Base-by-base conservation (phyloP, 345 rosid genomes). In the Draba incana region DNA sequence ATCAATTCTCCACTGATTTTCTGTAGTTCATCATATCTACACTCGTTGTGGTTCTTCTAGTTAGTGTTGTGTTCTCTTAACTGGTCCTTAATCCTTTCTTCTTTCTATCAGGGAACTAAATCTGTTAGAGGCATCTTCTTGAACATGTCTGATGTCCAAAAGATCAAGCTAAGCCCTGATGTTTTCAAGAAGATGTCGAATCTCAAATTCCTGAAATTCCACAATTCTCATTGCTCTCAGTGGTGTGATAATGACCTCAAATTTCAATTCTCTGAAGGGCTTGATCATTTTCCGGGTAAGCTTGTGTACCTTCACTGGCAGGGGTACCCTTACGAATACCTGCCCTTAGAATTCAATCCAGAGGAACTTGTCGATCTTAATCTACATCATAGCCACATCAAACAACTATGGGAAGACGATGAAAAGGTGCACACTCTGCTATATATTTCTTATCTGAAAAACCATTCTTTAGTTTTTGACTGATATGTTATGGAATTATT, bases 301-400 rank as follows among this genome's bases (percentile, higher is more conserved):
- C 62, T 79, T 25, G 63, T 71, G 27, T 74, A 63, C 57, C 77
- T 82, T 42, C 48, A 67, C 4, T 76, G 81, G 84, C 58, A n/a
- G 2, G 62, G 74, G 6, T 81, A 45, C 5, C 80, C 84, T 5
- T 57, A 27, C 1, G 46, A 57, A 0, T 51, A 54, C 27, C 27
- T 79, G 16, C 81, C 85, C 43, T 39, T 61, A 51, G 52, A 62
- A 0, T 76, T 74, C 33, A 30, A 11, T 28, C 72, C 74, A 0
- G 66, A 70, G 16, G 48, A 79, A 4, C 76, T 72, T 38, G 69
- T 79, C 0, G 39, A 70, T 28, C 65, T 79, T 3, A 47, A 1
- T 27, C 53, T 81, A 5, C 52, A 38, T 5, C 1, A 48, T 37
- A 63, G 85, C 75, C 0, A 5, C 28, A 33, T 81, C 27, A 50